Conservation (phyloP, 768 basidiomycete genomes). For the Lactifluus subvellereus region DNA sequence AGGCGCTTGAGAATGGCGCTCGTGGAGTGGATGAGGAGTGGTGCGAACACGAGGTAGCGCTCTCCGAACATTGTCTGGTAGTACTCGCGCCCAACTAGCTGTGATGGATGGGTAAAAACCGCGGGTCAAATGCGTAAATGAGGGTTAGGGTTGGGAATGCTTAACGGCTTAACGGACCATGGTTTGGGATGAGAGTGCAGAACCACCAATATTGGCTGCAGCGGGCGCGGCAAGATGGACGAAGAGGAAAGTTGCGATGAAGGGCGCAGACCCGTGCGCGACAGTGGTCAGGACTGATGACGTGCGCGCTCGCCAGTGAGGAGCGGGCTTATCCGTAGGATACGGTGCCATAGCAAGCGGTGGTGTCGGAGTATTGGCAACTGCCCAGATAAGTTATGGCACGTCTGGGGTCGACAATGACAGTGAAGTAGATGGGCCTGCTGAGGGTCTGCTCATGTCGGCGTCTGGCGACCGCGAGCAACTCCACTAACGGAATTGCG, state of each 20-base stretch:
- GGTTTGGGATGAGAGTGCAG: constrained; percentile 57
- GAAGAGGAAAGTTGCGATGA: constrained; percentile 68
- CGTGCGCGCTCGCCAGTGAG: constrained; percentile 12
- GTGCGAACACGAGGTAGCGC: constrained; percentile 58
- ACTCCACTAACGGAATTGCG: too few relatives aligned
- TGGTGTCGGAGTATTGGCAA: background rate
- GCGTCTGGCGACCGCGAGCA: too few relatives aligned
- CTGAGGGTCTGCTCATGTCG: too few relatives aligned
- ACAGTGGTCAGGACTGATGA: constrained; percentile 44
- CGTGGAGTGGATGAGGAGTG: constrained; percentile 58
- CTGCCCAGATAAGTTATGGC: too few relatives aligned
- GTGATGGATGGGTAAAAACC: background rate
- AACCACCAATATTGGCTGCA: constrained; percentile 62
- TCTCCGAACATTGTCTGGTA: constrained; percentile 73
- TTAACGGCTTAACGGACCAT: constrained; percentile 48
- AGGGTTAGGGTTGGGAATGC: background rate
- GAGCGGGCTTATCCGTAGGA: constrained; percentile 1
- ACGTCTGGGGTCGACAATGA: too few relatives aligned
- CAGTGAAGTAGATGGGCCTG: too few relatives aligned
- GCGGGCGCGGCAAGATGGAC: constrained; percentile 78
- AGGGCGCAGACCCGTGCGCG: constrained; percentile 66
- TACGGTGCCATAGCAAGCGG: background rate
- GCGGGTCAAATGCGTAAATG: background rate
- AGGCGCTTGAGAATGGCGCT: constrained; percentile 57
- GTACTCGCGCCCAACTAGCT: constrained; percentile 82